Base-by-base conservation (phyloP, 2,329 filamentous ascomycete genomes). In the Paramyrothecium roridum region DNA sequence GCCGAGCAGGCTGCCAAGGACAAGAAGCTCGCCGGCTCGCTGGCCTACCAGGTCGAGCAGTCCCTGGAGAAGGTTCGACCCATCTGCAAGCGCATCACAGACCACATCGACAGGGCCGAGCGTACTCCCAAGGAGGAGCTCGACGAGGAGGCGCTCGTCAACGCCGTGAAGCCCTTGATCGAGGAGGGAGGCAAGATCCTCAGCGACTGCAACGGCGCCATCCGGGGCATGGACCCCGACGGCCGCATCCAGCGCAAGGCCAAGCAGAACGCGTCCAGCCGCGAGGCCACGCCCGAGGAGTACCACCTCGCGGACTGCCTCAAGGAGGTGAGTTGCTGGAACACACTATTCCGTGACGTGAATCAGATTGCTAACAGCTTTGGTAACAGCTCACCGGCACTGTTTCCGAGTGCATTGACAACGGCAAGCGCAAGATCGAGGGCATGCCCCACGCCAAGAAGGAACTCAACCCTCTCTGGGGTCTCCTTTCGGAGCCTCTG, bases 371-470 rank as follows among this genome's bases (percentile, higher is more conserved):
- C 63, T 59, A 48, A 50, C 26, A 13, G 17, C 30, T 6, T n/a
- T 13, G 16, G 22, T n/a, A 2, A 19, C 54, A 85, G 75, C 81
- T 96, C 56, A 93, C 92, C 0, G 87, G 87, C 20, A 87, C 85
- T 23, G 89, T 97, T 21, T 87, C 89, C 49, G 86, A 87, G 65
- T 91, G 88, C 22, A 93, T 97, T 63, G 92, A 97, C 67, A 87
- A 88, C 60, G 89, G 90, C 23, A 95, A 93, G 84, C 90, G 88
- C 77, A 90, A 90, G 79, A 89, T 96, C 58, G 86, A 89, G 67
- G 89, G 90, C 67, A 95, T 96, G 90, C 92, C 93, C 7, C 89
- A 96, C 63, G 93, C 91, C 47, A 96, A 96, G 87, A 93, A 96
- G 81, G 87, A 93, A 78, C 82, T 96, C 57, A 96, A 93, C 76